A percentile compares a stretch with the other conserved stretches of the same genome.
Conservation (phyloP, 495 filamentous ascomycete species). For the Talaromyces nanjingensis region DNA sequence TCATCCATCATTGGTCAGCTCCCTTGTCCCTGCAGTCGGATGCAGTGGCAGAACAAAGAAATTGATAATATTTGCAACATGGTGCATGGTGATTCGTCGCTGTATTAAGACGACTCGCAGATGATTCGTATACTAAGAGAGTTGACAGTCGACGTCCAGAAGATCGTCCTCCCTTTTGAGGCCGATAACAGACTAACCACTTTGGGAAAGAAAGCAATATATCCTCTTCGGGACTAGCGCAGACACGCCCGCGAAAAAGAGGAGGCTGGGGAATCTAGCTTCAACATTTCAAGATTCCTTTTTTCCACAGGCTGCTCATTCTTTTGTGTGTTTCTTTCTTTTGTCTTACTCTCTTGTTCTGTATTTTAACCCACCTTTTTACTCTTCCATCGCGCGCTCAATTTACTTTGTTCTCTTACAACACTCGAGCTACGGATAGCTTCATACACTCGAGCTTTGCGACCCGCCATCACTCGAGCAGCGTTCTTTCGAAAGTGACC, state of each 20-base stretch:
- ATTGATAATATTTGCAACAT: not conserved
- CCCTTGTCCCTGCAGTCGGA: not conserved
- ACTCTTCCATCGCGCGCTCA: not conserved
- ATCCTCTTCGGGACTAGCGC: constrained; percentile 5
- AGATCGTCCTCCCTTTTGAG: too few relatives aligned
- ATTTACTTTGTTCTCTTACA: not conserved
- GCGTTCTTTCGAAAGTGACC: not conserved
- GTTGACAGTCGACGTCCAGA: not conserved
- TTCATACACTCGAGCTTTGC: not conserved
- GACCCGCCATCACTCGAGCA: not conserved
- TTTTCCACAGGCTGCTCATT: not conserved
- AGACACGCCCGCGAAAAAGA: constrained; percentile 1
- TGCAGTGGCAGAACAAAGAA: not conserved
- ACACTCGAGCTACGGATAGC: not conserved
- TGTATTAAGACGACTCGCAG: not conserved
- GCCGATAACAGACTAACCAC: not conserved
- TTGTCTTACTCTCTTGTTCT: not conserved
- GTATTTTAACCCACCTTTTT: not conserved
- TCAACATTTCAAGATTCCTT: constrained; percentile 5
- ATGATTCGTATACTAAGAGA: not conserved
- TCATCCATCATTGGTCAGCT: not conserved
- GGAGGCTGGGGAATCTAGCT: constrained; percentile 8
- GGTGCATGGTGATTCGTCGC: not conserved
- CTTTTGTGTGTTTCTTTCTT: not conserved
- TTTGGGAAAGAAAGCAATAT: constrained; percentile 2